Conservation (phyloP, 1,139 yeast species). For the Candida frijolesensis region DNA sequence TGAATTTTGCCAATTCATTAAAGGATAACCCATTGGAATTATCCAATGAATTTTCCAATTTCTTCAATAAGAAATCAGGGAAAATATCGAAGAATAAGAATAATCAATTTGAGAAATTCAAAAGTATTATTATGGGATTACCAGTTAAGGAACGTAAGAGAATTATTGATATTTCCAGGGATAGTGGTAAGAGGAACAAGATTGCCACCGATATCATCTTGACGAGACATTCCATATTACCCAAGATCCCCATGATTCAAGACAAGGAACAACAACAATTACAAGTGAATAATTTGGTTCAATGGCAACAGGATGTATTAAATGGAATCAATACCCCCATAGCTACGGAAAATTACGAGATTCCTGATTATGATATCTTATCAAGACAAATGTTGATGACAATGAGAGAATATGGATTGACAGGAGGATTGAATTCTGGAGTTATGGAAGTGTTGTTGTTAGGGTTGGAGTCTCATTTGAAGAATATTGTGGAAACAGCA, state of each 20-base stretch:
- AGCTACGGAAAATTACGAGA: constrained; percentile 73
- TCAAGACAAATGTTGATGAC: constrained; percentile 76
- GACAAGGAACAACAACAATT: constrained; percentile 54
- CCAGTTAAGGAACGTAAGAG: constrained; percentile 85
- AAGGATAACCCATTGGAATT: constrained; percentile 62
- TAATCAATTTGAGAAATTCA: constrained; percentile 76
- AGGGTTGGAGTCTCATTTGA: constrained; percentile 80
- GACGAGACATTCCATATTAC: constrained; percentile 82
- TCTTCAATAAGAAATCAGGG: constrained; percentile 52
- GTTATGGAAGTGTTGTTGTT: constrained; percentile 76
- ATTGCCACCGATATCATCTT: constrained; percentile 75
- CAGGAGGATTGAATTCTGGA: constrained; percentile 73
- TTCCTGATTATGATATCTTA: constrained; percentile 79
- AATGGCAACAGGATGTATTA: constrained; percentile 92
- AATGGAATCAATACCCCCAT: constrained; percentile 88
- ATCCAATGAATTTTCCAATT: constrained; percentile 54
- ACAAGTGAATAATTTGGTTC: constrained; percentile 60
- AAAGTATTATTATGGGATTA: constrained; percentile 83
- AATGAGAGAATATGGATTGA: constrained; percentile 88
- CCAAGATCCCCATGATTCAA: constrained; percentile 82
- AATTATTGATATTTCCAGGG: constrained; percentile 79
- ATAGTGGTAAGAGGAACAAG: constrained; percentile 76
- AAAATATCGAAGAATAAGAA: constrained; percentile 52
- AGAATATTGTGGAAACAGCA: constrained; percentile 71
- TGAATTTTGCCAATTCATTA: constrained; percentile 82